Evolutionary conservation across 495 filamentous ascomycete species (phyloP), one percentile per base, ranked within the genome.

Genomic region (Penicillium turbatum): DNA sequence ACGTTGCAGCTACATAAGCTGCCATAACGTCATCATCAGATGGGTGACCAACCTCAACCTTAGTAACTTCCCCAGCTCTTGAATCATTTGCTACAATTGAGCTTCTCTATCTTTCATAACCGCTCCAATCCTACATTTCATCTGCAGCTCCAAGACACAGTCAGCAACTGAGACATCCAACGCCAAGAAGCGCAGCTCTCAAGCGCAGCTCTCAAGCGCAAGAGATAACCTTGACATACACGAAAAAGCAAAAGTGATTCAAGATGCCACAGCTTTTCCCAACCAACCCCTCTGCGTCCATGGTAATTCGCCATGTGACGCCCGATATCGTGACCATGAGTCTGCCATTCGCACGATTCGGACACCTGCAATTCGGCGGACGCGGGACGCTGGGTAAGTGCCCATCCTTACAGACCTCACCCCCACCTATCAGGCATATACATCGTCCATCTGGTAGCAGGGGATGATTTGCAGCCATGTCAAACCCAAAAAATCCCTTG

Each of bases 221-320:
- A 52, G 24, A 40, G 21, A 16, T n/a, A 16, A 37, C 13, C 19
- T 24, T 24, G 21, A 24, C 21, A 17, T 24, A 49, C 16, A 41
- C 29, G 39, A 16, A 26, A 36, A 51, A 16, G 27, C 10, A 17
- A 13, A 36, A 8, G 30, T 11, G 2, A 10, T 15, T 27, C 55
- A 60, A 42, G 38, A 68, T 68, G 65, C 62, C 67, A 34, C 61
- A 66, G 56, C 75, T 85, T 30, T 76, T 84, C 36, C 82, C 83
- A 5, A 62, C 69, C 5, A 83, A 92, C 64, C 89, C 89, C 7
- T 77, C 83, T 19, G 79, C 86, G 54, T 81, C 88, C 39, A 93
- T 95, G 85, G 88, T 96, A 12, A 90, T 96, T 58, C 89, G 93
- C 51, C 74, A 86, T 56, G 72, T 96, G 54, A 86, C 85, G 3